phyloP scores from a whole-genome alignment of 345 rosid genomes.

The Adansonia digitata region DNA sequence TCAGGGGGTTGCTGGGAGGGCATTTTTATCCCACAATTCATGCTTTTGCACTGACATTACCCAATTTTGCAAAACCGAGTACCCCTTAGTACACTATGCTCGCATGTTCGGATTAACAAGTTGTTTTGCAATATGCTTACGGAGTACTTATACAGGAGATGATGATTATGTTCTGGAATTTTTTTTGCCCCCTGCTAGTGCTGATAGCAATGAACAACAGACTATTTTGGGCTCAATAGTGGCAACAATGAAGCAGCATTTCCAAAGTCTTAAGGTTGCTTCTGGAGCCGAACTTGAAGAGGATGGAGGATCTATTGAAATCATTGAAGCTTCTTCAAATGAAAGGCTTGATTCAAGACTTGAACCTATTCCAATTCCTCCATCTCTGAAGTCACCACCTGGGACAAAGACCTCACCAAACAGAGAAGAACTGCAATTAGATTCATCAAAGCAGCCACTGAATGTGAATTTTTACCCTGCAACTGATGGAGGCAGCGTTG shows the following conservation, averaged over 20 bases:
- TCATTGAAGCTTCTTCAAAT: slow-evolving; percentile 45
- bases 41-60: slow-evolving; percentile 79
- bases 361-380: slow-evolving; percentile 42
- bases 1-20: slow-evolving; percentile 89
- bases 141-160: slow-evolving; percentile 66
- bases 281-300: slow-evolving; percentile 54
- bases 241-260: slow-evolving; percentile 72
- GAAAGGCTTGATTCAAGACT: slow-evolving; percentile 42
- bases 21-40: slow-evolving; percentile 63
- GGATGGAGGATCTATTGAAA: slow-evolving; percentile 53
- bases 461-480: slow-evolving; percentile 27
- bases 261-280: slow-evolving; percentile 67
- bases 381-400: slow-evolving; percentile 29
- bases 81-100: slow-evolving; percentile 91
- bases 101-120: slow-evolving; percentile 74
- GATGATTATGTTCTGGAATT: slow-evolving; percentile 86
- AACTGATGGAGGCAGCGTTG: slow-evolving; percentile 20
- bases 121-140: slow-evolving; percentile 78
- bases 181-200: slow-evolving; percentile 59
- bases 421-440: slow-evolving; percentile 19
- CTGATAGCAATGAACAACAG: slow-evolving; percentile 43
- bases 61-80: slow-evolving; percentile 72
- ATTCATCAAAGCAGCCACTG: slow-evolving; percentile 32
- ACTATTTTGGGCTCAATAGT: slow-evolving; percentile 56
- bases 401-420: slow-evolving; percentile 22